Conservation (phyloP, 192 early-diverging fungal genomes). For the Dissophora ornata region DNA sequence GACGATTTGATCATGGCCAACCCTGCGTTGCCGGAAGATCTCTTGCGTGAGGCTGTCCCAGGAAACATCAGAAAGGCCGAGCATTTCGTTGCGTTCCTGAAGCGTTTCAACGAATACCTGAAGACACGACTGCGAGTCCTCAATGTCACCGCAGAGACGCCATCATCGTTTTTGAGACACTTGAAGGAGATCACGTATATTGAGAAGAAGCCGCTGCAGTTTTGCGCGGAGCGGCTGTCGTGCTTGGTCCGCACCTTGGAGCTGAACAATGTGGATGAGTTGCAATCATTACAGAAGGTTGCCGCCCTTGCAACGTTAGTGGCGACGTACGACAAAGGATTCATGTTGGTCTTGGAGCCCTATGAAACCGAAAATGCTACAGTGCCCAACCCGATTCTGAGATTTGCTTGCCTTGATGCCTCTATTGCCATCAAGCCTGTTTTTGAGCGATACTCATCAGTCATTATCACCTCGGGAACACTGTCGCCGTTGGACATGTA, state of each 20-base stretch:
- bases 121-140: slow-evolving; percentile 96
- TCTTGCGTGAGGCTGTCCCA: slow-evolving; percentile 93
- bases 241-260: slow-evolving; percentile 94
- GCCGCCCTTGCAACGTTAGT: slow-evolving; percentile 95
- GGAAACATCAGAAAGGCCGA: slow-evolving; percentile 98
- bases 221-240: slow-evolving; percentile 92
- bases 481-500: slow-evolving; percentile 99
- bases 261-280: slow-evolving; percentile 91
- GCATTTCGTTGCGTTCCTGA: slow-evolving; percentile 97
- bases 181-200: slow-evolving; percentile 95
- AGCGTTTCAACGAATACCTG: slow-evolving; percentile 97
- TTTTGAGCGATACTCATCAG: slow-evolving; percentile 94
- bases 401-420: slow-evolving; percentile 92
- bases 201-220: slow-evolving; percentile 94
- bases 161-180: slow-evolving; percentile 92
- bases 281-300: slow-evolving; percentile 82
- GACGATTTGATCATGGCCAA: slow-evolving; percentile 93
- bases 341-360: slow-evolving; percentile 95
- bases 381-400: slow-evolving; percentile 95
- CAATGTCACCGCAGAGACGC: slow-evolving; percentile 97
- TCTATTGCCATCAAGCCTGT: slow-evolving; percentile 96
- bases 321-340: slow-evolving; percentile 96
- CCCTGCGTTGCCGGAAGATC: slow-evolving; percentile 94
- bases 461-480: slow-evolving; percentile 99
- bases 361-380: slow-evolving; percentile 93